Percentiles rank a stretch among this genome's conserved stretches.
These are phyloP conservation scores for Themeda triandra DNA, from an alignment of 176 grass and related monocot genomes.

Conservation along the genomic window DNA sequence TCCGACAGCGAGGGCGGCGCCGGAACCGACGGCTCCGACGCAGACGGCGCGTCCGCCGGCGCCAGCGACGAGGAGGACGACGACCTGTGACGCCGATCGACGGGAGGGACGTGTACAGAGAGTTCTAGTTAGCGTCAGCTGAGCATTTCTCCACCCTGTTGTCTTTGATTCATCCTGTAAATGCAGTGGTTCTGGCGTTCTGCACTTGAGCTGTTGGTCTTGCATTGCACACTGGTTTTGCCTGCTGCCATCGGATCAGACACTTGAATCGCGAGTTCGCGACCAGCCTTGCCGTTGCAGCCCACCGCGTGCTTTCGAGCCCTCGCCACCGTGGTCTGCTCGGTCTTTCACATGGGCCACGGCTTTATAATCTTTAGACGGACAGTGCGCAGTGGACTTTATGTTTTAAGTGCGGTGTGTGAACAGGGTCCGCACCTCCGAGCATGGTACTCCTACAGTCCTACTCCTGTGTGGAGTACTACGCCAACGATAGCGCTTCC, in stretches of 20 bases:
- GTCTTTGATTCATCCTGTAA: background rate
- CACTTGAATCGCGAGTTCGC: background rate
- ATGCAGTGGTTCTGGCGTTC: background rate
- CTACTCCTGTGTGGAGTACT: too few species aligned
- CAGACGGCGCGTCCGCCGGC: background rate
- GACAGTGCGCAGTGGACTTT: too few species aligned
- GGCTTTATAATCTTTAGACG: too few species aligned
- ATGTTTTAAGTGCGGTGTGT: too few species aligned
- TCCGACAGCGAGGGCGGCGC: slow-evolving; percentile 37
- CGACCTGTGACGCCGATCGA: background rate
- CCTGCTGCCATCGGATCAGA: background rate
- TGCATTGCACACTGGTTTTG: background rate
- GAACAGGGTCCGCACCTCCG: too few species aligned
- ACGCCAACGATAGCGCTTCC: too few species aligned
- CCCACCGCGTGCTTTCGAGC: too few species aligned
- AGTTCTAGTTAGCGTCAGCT: background rate
- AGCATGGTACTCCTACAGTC: too few species aligned
- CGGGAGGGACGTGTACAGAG: background rate
- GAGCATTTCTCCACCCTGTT: background rate
- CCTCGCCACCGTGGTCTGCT: too few species aligned
- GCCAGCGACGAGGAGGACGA: slow-evolving; percentile 12
- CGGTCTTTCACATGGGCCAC: too few species aligned
- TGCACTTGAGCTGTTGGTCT: background rate
- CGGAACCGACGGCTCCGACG: background rate
- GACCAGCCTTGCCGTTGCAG: too few species aligned